Conservation (phyloP, 169 alveolate genomes). For the Theileria equi region DNA sequence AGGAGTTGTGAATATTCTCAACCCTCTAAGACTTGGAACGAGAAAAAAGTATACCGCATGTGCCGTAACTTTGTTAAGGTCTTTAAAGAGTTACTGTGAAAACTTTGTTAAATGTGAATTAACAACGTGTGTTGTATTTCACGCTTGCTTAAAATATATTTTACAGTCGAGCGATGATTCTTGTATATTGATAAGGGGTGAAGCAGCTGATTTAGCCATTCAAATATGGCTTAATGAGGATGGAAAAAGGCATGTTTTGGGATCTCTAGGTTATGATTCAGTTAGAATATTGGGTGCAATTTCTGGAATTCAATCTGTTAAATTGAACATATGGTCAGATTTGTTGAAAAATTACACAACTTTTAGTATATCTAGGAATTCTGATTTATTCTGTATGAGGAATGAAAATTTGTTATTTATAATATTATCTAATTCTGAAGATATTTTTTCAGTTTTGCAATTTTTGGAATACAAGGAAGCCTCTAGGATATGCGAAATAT, state of each 20-base stretch:
- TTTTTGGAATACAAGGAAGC: neutral
- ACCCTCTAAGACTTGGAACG: slow-evolving; percentile 43
- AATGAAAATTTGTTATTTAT: neutral
- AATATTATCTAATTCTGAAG: neutral
- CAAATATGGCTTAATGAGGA: slow-evolving; percentile 50
- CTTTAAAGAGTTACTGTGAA: slow-evolving; percentile 58
- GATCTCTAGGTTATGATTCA: slow-evolving; percentile 37
- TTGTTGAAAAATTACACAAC: slow-evolving; percentile 11
- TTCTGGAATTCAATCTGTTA: slow-evolving; percentile 63
- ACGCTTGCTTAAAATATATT: slow-evolving; percentile 39
- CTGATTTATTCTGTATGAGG: neutral
- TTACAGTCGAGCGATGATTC: slow-evolving; percentile 60
- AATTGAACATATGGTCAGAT: slow-evolving; percentile 61
- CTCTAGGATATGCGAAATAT: neutral
- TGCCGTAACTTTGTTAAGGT: slow-evolving; percentile 36
- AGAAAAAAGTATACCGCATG: slow-evolving; percentile 21
- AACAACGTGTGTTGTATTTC: slow-evolving; percentile 38
- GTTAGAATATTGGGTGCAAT: slow-evolving; percentile 40
- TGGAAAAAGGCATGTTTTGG: slow-evolving; percentile 37
- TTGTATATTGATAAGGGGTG: slow-evolving; percentile 46
- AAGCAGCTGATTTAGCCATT: slow-evolving; percentile 49
- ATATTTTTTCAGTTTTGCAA: too few species aligned
- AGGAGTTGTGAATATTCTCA: slow-evolving; percentile 14
- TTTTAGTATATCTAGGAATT: neutral
- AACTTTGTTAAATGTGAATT: slow-evolving; percentile 35